Percentiles rank a stretch among this genome's conserved stretches.
Conservation (phyloP, 2,329 filamentous ascomycete genomes). For the Didymella lethalis region DNA sequence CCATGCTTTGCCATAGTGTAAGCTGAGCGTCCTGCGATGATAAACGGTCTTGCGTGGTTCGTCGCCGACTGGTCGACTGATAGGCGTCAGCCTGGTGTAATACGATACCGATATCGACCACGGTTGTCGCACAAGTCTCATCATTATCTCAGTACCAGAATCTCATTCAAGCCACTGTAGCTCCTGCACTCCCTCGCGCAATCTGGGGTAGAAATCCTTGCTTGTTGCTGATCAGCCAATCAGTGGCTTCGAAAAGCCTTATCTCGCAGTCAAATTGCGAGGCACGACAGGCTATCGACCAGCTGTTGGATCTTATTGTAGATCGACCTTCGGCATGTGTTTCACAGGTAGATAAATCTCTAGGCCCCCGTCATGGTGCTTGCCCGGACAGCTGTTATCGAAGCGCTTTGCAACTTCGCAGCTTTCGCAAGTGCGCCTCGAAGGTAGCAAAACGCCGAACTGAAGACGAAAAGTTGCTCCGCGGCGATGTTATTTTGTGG, state of each 20-base stretch:
- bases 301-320: not conserved
- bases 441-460: not conserved
- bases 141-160: conserved; percentile 1
- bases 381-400: not conserved
- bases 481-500: conserved; percentile 14
- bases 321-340: conserved; percentile 1
- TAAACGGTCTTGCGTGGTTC: conserved; percentile 1
- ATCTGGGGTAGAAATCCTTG: conserved; percentile 16
- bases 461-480: not conserved
- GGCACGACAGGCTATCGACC: not conserved
- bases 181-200: not conserved
- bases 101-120: conserved; percentile 5
- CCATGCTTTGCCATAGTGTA: not conserved
- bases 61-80: conserved; percentile 1
- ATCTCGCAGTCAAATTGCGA: conserved; percentile 51
- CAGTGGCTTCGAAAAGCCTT: conserved; percentile 31
- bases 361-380: conserved; percentile 21
- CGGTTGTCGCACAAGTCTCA: conserved; percentile 6
- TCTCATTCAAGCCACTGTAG: not conserved
- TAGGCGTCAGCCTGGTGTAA: conserved; percentile 6
- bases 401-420: not conserved
- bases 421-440: not conserved
- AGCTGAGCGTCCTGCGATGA: conserved; percentile 14
- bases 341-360: conserved; percentile 2
- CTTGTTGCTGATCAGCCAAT: conserved; percentile 27